These are phyloP conservation scores for Debaryomyces prosopidis DNA, from an alignment of 805 yeast species.

Conservation along the genomic window DNA sequence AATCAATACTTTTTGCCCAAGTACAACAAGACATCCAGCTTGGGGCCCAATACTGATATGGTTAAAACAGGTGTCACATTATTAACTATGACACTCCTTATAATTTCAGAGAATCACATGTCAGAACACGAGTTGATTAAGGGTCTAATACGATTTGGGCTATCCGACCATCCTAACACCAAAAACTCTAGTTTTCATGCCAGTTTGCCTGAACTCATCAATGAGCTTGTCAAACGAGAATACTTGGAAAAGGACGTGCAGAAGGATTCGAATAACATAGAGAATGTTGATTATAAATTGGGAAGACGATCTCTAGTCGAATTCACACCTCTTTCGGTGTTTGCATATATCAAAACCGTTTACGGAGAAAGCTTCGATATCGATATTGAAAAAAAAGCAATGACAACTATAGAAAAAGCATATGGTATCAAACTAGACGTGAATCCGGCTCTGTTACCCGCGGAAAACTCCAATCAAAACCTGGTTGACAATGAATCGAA, in stretches of 20 bases:
- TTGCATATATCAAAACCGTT: conserved; percentile 21
- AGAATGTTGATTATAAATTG: conserved; percentile 23
- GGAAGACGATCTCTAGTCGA: conserved; percentile 36
- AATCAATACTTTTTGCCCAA: conserved; percentile 24
- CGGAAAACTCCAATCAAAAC: conserved; percentile 1
- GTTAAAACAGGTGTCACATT: conserved; percentile 31
- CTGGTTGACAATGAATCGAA: not conserved
- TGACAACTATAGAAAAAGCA: conserved; percentile 25
- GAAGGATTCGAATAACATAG: conserved; percentile 13
- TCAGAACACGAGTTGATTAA: conserved; percentile 24
- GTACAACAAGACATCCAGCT: conserved; percentile 13
- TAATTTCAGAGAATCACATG: conserved; percentile 33
- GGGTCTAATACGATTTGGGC: conserved; percentile 26
- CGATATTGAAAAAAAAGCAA: conserved; percentile 15
- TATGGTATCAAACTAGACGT: conserved; percentile 15
- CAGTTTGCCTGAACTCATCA: conserved; percentile 21
- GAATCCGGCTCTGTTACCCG: conserved; percentile 8
- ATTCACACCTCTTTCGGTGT: conserved; percentile 29
- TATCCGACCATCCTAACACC: conserved; percentile 18
- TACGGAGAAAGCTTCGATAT: conserved; percentile 25
- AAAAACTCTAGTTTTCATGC: conserved; percentile 20
- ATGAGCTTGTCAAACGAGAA: conserved; percentile 29
- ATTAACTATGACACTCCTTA: conserved; percentile 27
- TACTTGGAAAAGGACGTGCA: conserved; percentile 21
- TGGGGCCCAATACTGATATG: conserved; percentile 25